Base-by-base conservation (phyloP, 495 filamentous ascomycete species). In the Daldinia vernicosa region DNA sequence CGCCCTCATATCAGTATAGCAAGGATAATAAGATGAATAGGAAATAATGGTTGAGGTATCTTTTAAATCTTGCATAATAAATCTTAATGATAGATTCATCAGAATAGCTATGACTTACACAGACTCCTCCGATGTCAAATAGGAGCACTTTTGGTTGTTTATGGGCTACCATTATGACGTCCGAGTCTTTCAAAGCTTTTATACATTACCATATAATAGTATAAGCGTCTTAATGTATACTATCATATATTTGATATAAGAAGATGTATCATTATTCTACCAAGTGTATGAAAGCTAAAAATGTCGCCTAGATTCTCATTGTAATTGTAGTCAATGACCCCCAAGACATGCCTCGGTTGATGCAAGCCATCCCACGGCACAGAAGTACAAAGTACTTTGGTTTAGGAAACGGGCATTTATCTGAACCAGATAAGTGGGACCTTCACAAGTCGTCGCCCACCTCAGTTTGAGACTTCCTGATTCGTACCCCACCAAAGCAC, bases 91-190 rank as follows among this genome's bases (percentile, higher is more conserved):
- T 45, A 56, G 0, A 22, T 37, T 60, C 47, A 15, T 53, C 12
- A 33, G 58, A 5, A 45, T 19, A 54, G 12, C 28, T 2, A 27
- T 24, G 61, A 83, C 92, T 83, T 91, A 97, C 95, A 85, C 92
- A 95, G 71, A 99, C 95, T 67, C 95, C 95, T 50, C 95, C 95
- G 76, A 99, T 94, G 80, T 99, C 95, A 78, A 99, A 99, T 40
- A 99, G 83, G 30, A 97, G 81, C 62, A 92, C 93, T 74, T 93
- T 89, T 19, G 94, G 91, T 60, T 82, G 79, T 53, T 84, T 82
- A 35, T 69, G 61, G 11, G 76, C 28, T 8, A 65, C 66, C 81
- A 83, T 84, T 45, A 64, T 67, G 24, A 53, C 12, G 54, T 79
- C 78, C 55, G 79, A 73, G 33, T 60, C 67, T 52, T 80, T 74